Conservation (phyloP, 1,139 yeast species). For the Suhomyces wounanorum region DNA sequence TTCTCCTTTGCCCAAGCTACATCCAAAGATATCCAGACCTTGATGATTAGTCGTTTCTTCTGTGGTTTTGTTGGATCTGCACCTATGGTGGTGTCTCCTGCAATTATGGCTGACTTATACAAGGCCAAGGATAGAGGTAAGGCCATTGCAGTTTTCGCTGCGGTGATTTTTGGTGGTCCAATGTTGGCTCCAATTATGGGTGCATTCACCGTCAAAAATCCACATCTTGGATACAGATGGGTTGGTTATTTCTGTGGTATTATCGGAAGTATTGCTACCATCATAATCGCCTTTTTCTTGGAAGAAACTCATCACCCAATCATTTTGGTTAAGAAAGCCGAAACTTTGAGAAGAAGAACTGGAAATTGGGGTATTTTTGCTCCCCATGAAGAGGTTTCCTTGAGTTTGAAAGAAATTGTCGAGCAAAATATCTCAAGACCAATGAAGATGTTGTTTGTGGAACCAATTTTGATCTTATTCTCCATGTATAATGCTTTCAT, state of each 20-base stretch:
- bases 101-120: slow-evolving; percentile 77
- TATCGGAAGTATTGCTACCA: slow-evolving; percentile 38
- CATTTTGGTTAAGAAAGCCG: slow-evolving; percentile 63
- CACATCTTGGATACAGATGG: slow-evolving; percentile 58
- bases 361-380: slow-evolving; percentile 82
- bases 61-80: slow-evolving; percentile 79
- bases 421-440: slow-evolving; percentile 76
- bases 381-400: slow-evolving; percentile 71
- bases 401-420: slow-evolving; percentile 62
- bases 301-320: slow-evolving; percentile 55
- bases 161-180: slow-evolving; percentile 76
- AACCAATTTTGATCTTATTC: slow-evolving; percentile 70
- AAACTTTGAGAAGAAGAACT: slow-evolving; percentile 54
- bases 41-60: slow-evolving; percentile 72
- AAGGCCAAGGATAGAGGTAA: slow-evolving; percentile 64
- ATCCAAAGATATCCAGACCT: slow-evolving; percentile 70
- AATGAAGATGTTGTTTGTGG: slow-evolving; percentile 62
- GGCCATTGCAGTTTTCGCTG: slow-evolving; percentile 64
- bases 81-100: slow-evolving; percentile 81
- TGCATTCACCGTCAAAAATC: slow-evolving; percentile 23
- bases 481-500: slow-evolving; percentile 80
- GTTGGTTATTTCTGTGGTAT: slow-evolving; percentile 55
- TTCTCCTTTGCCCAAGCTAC: slow-evolving; percentile 75
- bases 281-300: slow-evolving; percentile 32
- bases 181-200: slow-evolving; percentile 66